A percentile compares a stretch with the other conserved stretches of the same genome.
These are phyloP conservation scores for Xylariaceae sp. DNA, from an alignment of 2,329 filamentous ascomycete genomes.

Conservation along the genomic window DNA sequence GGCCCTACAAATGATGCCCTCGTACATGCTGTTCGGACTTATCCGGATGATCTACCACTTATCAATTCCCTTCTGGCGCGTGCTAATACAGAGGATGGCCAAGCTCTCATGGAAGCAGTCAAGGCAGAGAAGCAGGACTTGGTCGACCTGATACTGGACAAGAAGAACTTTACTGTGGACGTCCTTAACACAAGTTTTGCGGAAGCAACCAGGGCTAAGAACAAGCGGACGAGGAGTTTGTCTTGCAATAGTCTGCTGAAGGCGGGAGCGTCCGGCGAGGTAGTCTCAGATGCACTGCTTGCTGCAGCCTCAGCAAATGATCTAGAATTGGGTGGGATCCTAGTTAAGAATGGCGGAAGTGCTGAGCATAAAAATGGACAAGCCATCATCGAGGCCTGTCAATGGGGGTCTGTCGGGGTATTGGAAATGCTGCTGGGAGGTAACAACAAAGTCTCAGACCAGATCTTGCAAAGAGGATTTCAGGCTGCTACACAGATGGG, in stretches of 20 bases:
- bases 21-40: slow-evolving; percentile 45
- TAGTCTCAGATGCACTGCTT: slow-evolving; percentile 48
- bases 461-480: slow-evolving; percentile 48
- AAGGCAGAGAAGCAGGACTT: slow-evolving; percentile 43
- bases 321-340: slow-evolving; percentile 44
- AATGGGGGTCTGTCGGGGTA: slow-evolving; percentile 46
- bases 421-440: slow-evolving; percentile 47
- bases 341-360: slow-evolving; percentile 50
- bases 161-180: slow-evolving; percentile 35
- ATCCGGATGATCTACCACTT: slow-evolving; percentile 46
- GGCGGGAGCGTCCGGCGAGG: slow-evolving; percentile 41
- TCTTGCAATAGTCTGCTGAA: slow-evolving; percentile 45
- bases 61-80: slow-evolving; percentile 41
- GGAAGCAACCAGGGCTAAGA: slow-evolving; percentile 39
- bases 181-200: slow-evolving; percentile 41
- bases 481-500: slow-evolving; percentile 52
- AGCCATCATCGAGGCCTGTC: slow-evolving; percentile 52
- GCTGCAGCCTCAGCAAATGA: slow-evolving; percentile 52
- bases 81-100: slow-evolving; percentile 49
- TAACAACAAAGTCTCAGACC: slow-evolving; percentile 35
- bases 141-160: slow-evolving; percentile 42
- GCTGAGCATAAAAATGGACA: slow-evolving; percentile 49
- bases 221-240: slow-evolving; percentile 36
- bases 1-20: slow-evolving; percentile 49
- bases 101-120: slow-evolving; percentile 45